These are phyloP conservation scores for Phytophthora cajani DNA, from an alignment of 352 stramenopile genomes.

Conservation along the genomic window DNA sequence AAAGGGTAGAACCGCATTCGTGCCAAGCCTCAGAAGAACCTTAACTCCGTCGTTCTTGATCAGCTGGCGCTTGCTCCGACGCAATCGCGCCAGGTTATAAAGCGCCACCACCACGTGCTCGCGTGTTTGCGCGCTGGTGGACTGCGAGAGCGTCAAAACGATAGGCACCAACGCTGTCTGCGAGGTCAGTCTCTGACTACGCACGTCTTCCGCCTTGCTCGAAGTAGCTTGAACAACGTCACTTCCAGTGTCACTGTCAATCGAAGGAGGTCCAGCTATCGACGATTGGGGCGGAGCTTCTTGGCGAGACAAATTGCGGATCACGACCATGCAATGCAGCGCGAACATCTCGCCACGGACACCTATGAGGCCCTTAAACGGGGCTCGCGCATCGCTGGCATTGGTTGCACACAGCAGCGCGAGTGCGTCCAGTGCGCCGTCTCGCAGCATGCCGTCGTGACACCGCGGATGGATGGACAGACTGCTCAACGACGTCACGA, in stretches of 20 bases:
- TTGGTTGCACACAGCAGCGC: constrained; percentile 56
- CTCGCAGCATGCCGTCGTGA: constrained; percentile 79
- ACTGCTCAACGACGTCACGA: constrained; percentile 72
- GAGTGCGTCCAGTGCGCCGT: constrained; percentile 71
- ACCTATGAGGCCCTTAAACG: constrained; percentile 65
- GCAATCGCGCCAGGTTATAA: constrained; percentile 67
- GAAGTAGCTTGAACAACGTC: constrained; percentile 1
- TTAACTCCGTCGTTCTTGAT: constrained; percentile 86
- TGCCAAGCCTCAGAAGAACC: constrained; percentile 59
- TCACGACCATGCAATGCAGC: constrained; percentile 64
- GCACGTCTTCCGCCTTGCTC: constrained; percentile 49
- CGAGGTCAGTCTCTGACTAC: constrained; percentile 56
- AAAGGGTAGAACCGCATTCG: constrained; percentile 44
- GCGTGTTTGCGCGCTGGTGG: constrained; percentile 52
- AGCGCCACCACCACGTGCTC: constrained; percentile 75
- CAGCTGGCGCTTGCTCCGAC: constrained; percentile 65
- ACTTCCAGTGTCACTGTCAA: constrained; percentile 10
- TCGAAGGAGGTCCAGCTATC: not conserved
- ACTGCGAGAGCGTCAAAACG: constrained; percentile 59
- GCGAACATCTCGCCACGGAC: constrained; percentile 75
- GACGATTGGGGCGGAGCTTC: constrained; percentile 21
- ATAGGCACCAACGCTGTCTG: constrained; percentile 66
- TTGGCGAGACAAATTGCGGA: constrained; percentile 73
- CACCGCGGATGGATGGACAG: constrained; percentile 64
- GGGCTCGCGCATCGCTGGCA: constrained; percentile 42